A percentile compares a stretch with the other conserved stretches of the same genome.
Evolutionary conservation across 768 basidiomycete species (phyloP).

Genomic region (Hygrophoropsis aurantiaca): DNA sequence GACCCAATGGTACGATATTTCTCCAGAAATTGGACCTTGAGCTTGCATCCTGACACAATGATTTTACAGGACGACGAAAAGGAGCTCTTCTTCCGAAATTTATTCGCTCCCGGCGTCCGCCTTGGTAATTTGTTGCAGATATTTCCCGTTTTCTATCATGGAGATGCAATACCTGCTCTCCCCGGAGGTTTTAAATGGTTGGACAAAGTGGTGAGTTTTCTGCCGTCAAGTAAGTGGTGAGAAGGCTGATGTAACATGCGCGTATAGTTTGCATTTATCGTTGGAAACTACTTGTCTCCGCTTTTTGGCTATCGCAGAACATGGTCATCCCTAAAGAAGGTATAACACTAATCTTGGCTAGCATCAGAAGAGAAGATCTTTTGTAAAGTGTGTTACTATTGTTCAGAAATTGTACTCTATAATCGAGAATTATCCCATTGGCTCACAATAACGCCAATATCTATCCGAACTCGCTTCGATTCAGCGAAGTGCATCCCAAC

Average conservation of each 20-base stretch:
- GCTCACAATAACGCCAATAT: too few relatives aligned
- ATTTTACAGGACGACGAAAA: slow-evolving; percentile 28
- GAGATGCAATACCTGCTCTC: slow-evolving; percentile 26
- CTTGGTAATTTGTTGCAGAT: slow-evolving; percentile 18
- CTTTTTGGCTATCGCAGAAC: not conserved
- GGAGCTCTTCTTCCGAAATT: slow-evolving; percentile 33
- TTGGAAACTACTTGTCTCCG: not conserved
- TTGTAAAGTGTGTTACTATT: too few relatives aligned
- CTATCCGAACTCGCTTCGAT: too few relatives aligned
- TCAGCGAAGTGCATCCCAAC: too few relatives aligned
- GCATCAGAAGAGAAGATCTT: too few relatives aligned
- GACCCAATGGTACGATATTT: slow-evolving; percentile 26
- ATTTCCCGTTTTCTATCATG: slow-evolving; percentile 23
- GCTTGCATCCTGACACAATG: not conserved
- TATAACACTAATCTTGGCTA: not conserved
- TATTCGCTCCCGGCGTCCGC: slow-evolving; percentile 17
- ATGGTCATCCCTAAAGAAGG: not conserved
- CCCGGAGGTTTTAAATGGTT: slow-evolving; percentile 27
- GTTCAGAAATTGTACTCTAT: too few relatives aligned
- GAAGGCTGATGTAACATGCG: not conserved
- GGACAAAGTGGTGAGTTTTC: slow-evolving; percentile 25
- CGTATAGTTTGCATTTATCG: not conserved
- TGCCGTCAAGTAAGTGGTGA: not conserved
- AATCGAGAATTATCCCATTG: too few relatives aligned
- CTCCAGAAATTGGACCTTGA: not conserved